Evolutionary conservation across 2,329 filamentous ascomycete species (phyloP), one percentile per base, ranked within the genome.

Genomic region (Arthrocladium fulminans): DNA sequence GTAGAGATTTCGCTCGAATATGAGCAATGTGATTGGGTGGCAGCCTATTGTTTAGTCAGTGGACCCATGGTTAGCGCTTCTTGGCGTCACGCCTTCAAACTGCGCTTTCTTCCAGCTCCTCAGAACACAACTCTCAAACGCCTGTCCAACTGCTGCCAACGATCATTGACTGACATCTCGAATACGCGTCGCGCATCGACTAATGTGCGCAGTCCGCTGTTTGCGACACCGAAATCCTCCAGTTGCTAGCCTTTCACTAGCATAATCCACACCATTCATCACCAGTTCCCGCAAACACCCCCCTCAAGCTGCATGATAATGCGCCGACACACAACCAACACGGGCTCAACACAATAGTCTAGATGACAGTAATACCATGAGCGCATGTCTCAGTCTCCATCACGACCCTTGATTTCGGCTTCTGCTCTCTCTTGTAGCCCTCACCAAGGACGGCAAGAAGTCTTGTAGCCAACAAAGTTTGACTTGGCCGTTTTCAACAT

Each of bases 11-110:
- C 49, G 43, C 43, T 30, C 45, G 48, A 39, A 17, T 22, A 8
- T 10, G 5, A 7, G 3, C 10, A 30, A 17, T 38, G 19, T 52
- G n/a, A 57, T 57, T 57, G 54, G 54, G 35, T 17, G 30, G 42
- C 12, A 22, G 37, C 34, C 23, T 42, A 22, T 23, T 45, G 43
- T 45, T 45, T 45, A 22, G 29, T 2, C 13, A 15, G 29, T 45
- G 32, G 43, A 23, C n/a, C 20, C 19, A 15, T 9, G 9, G 20
- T 12, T 38, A 38, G 35, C 32, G n/a, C n/a, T 43, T 45, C 54
- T 57, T 57, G 54, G 54, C 54, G 45, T 40, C 17, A 37, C 30
- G 20, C 25, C 25, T 38, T 13, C 15, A n/a, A 20, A 39, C 47
- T 46, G 32, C 43, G 48, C 43, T 39, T 46, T 25, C 40, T 23